These are phyloP conservation scores for Punica granatum DNA, from an alignment of 345 rosid genomes.

Conservation along the genomic window DNA sequence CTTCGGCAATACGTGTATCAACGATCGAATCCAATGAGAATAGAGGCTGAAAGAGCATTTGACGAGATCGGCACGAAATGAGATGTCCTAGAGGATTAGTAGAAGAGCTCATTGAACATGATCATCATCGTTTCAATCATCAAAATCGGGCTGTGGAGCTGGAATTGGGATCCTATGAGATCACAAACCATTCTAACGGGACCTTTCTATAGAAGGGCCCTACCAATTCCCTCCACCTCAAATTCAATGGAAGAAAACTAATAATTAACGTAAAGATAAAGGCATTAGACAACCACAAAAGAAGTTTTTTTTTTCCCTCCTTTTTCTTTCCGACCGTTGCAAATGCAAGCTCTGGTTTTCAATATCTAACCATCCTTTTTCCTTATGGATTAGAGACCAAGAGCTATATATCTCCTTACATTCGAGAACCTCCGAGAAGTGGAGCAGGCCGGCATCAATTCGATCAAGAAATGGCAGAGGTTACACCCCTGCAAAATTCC, in stretches of 20 bases:
- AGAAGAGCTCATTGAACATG: background rate
- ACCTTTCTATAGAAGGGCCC: constrained; percentile 2
- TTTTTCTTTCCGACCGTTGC: constrained; percentile 12
- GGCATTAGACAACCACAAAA: background rate
- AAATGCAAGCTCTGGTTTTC: background rate
- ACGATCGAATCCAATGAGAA: too few species aligned
- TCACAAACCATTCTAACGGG: constrained; percentile 1
- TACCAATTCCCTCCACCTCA: constrained; percentile 5
- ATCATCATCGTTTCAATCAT: background rate
- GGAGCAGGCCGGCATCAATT: background rate
- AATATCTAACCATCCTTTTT: background rate
- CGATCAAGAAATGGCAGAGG: background rate
- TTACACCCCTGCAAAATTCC: background rate
- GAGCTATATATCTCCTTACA: background rate
- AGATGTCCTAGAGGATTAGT: background rate
- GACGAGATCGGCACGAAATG: background rate
- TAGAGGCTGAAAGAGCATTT: background rate
- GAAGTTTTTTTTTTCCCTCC: background rate
- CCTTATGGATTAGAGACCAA: background rate
- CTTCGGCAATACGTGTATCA: too few species aligned
- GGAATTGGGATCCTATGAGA: constrained; percentile 30
- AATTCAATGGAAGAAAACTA: background rate
- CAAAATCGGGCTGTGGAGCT: constrained; percentile 17
- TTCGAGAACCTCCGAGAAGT: background rate
- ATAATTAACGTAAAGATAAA: background rate